Conservation (phyloP, 2,329 filamentous ascomycete species). For the Volutella citrinella region DNA sequence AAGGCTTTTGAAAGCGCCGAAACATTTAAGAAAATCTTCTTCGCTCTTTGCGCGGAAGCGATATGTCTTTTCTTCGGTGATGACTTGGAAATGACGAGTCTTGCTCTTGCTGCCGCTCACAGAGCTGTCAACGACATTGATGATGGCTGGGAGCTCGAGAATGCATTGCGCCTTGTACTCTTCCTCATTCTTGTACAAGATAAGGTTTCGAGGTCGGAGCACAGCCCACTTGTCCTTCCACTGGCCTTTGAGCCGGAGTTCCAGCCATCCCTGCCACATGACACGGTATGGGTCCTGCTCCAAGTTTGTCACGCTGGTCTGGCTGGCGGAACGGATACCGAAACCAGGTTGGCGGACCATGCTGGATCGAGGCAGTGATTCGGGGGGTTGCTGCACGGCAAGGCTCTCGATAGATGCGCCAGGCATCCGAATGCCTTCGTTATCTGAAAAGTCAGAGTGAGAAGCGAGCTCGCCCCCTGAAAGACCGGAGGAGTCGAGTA, state of each 20-base stretch:
- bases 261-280: constrained; percentile 90
- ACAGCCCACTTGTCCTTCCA: constrained; percentile 97
- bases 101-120: constrained; percentile 83
- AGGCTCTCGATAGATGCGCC: constrained; percentile 53
- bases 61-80: constrained; percentile 85
- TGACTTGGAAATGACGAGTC: constrained; percentile 83
- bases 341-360: constrained; percentile 29
- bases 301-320: constrained; percentile 52
- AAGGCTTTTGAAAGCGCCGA: constrained; percentile 89
- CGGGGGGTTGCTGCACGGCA: constrained; percentile 30
- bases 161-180: constrained; percentile 88
- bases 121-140: constrained; percentile 91
- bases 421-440: constrained; percentile 47
- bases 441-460: constrained; percentile 84
- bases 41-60: constrained; percentile 77
- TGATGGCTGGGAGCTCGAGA: constrained; percentile 71
- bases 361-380: constrained; percentile 17
- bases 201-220: constrained; percentile 77
- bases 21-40: constrained; percentile 75
- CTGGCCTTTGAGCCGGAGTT: constrained; percentile 78
- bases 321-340: constrained; percentile 55
- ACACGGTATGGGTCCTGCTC: constrained; percentile 78
- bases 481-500: constrained; percentile 60
- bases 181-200: constrained; percentile 87
- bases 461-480: constrained; percentile 69